Evolutionary conservation across 2,329 filamentous ascomycete species (phyloP).

Genomic region (Coleophoma crateriformis): DNA sequence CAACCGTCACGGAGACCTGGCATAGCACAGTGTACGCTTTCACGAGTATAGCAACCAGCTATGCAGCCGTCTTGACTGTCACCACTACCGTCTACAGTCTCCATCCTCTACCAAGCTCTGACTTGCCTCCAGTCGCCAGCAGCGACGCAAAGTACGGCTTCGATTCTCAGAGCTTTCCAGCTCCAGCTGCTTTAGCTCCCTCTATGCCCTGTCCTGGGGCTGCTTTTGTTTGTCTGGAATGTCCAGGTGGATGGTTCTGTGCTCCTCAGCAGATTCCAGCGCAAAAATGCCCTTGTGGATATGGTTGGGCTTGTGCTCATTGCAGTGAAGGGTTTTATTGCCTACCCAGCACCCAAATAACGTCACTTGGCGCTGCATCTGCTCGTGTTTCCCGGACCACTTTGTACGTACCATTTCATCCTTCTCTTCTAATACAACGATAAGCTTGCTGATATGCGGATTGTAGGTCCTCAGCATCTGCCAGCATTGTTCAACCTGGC

Average conservation of each 20-base stretch:
- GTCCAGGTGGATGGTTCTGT: conserved; percentile 13
- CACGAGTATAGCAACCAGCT: conserved; percentile 15
- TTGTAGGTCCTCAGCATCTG: too few species aligned
- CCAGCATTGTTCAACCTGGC: too few species aligned
- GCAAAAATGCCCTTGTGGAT: conserved; percentile 10
- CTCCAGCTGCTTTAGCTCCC: background rate
- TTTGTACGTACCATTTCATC: too few species aligned
- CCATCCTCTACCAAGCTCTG: background rate
- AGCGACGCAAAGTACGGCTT: too few species aligned
- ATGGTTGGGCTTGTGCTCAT: conserved; percentile 13
- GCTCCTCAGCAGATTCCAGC: conserved; percentile 11
- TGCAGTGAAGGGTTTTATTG: conserved; percentile 9
- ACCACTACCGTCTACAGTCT: conserved; percentile 9
- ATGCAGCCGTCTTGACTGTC: conserved; percentile 13
- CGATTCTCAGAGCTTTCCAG: too few species aligned
- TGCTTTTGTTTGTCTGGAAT: conserved; percentile 13
- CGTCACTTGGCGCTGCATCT: too few species aligned
- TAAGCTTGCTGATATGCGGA: too few species aligned
- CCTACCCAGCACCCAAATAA: conserved; percentile 1
- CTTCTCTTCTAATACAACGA: too few species aligned
- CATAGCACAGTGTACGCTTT: conserved; percentile 15
- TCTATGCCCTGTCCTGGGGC: conserved; percentile 12
- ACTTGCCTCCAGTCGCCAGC: background rate
- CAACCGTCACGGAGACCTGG: conserved; percentile 18
- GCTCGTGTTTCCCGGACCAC: too few species aligned